These are phyloP conservation scores for Prinsepia uniflora DNA, from an alignment of 306 rosid species.

Conservation along the genomic window DNA sequence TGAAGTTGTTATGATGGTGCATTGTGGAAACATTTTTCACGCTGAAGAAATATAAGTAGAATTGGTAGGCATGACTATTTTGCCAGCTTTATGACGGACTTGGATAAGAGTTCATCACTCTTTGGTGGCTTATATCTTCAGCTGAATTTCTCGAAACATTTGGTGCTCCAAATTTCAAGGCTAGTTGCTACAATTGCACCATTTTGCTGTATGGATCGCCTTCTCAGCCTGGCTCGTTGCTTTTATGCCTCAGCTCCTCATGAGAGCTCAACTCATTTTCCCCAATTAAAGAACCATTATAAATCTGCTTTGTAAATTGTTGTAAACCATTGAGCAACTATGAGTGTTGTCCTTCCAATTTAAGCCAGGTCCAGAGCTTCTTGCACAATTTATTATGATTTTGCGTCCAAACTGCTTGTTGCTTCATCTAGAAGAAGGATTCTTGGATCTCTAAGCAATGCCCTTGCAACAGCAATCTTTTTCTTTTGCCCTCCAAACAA, in stretches of 20 bases:
- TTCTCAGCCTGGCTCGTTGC: conserved; percentile 48
- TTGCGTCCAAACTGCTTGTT: conserved; percentile 81
- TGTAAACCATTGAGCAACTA: conserved; percentile 73
- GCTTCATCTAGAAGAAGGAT: conserved; percentile 86
- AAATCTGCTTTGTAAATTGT: conserved; percentile 54
- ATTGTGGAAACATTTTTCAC: conserved; percentile 27
- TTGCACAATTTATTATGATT: conserved; percentile 63
- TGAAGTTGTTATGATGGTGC: conserved; percentile 19
- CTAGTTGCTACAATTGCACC: conserved; percentile 55
- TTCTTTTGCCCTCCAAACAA: conserved; percentile 86
- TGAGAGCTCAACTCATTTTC: conserved; percentile 64
- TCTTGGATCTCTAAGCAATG: conserved; percentile 65
- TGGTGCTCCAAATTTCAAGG: conserved; percentile 6
- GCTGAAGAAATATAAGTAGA: conserved; percentile 49
- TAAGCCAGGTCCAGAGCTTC: conserved; percentile 73
- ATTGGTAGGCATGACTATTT: conserved; percentile 22
- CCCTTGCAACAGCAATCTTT: conserved; percentile 87
- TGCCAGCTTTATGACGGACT: conserved; percentile 33
- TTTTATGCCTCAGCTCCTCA: conserved; percentile 42
- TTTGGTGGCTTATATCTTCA: no score
- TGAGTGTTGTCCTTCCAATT: conserved; percentile 66
- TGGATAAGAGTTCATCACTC: no score
- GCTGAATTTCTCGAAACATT: conserved; percentile 10
- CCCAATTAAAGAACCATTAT: conserved; percentile 73
- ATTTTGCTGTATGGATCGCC: conserved; percentile 55